phyloP scores from a whole-genome alignment of 1,284 basidiomycete species.

The Takashimella koratensis region DNA sequence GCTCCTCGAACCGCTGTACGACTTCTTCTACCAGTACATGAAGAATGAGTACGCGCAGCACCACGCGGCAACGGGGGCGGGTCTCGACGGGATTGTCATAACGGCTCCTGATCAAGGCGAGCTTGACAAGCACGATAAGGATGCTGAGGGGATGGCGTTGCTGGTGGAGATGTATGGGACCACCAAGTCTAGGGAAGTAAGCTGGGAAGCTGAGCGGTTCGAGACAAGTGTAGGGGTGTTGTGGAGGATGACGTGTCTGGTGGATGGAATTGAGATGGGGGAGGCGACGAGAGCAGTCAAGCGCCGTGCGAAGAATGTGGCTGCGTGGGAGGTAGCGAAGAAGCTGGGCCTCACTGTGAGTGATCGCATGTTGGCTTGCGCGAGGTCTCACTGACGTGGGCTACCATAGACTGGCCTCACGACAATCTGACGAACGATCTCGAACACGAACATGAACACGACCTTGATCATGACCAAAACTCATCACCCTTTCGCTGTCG shows the following conservation, averaged over 20 bases:
- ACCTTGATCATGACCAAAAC: too few relatives aligned
- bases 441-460: too few relatives aligned
- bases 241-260: constrained; percentile 26
- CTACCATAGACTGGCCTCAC: too few relatives aligned
- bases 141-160: constrained; percentile 26
- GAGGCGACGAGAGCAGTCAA: constrained; percentile 31
- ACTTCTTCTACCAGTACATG: constrained; percentile 44
- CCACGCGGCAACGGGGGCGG: constrained; percentile 18
- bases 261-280: constrained; percentile 36
- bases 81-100: constrained; percentile 21
- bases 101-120: constrained; percentile 21
- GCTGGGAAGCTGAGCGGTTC: constrained; percentile 27
- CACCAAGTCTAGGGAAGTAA: constrained; percentile 16
- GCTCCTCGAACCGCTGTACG: constrained; percentile 42
- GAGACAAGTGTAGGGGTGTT: constrained; percentile 32
- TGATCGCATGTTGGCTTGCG: constrained; percentile 19
- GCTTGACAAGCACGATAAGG: constrained; percentile 23
- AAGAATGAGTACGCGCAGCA: constrained; percentile 31
- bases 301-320: constrained; percentile 35
- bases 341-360: constrained; percentile 33
- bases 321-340: constrained; percentile 34
- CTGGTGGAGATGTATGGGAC: constrained; percentile 26
- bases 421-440: too few relatives aligned
- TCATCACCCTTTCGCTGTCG: too few relatives aligned
- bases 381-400: not conserved